These are phyloP conservation scores for Ormosia semicastrata DNA, from an alignment of 306 rosid genomes.

Conservation along the genomic window DNA sequence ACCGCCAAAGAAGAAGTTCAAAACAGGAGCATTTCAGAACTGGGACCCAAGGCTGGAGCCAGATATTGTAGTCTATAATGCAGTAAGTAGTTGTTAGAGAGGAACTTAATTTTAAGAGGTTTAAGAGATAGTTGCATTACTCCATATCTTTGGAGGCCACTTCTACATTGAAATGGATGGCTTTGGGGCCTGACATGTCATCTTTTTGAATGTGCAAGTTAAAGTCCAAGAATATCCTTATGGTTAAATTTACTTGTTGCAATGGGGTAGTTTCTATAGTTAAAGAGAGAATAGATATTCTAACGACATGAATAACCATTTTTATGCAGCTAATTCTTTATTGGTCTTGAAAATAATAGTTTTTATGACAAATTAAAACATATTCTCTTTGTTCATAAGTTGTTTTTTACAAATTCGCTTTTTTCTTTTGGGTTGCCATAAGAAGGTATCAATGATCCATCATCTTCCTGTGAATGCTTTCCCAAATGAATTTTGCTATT, in stretches of 20 bases:
- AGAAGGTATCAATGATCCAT: neutral
- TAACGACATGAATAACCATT: neutral
- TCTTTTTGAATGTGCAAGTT: constrained; percentile 11
- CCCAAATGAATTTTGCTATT: constrained; percentile 4
- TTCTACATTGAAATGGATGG: constrained; percentile 15
- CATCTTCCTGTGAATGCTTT: neutral
- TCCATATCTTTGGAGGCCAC: constrained; percentile 8
- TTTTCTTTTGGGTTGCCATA: neutral
- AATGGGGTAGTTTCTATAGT: neutral
- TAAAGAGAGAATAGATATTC: constrained; percentile 11
- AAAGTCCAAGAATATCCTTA: neutral
- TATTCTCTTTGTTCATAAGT: neutral
- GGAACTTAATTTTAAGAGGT: constrained; percentile 5
- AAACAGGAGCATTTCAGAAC: constrained; percentile 63
- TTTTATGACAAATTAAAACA: constrained; percentile 10
- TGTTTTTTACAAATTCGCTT: neutral
- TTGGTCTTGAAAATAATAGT: neutral
- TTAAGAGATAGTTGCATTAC: constrained; percentile 11
- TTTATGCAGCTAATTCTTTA: constrained; percentile 13
- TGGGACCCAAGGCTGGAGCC: constrained; percentile 97
- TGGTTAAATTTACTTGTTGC: constrained; percentile 10
- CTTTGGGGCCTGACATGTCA: constrained; percentile 1
- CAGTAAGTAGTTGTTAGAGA: constrained; percentile 54
- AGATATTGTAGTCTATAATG: constrained; percentile 75
- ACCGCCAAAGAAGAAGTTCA: constrained; percentile 81